Conservation (phyloP, 2,329 filamentous ascomycete species). For the Trichoderma gracile region DNA sequence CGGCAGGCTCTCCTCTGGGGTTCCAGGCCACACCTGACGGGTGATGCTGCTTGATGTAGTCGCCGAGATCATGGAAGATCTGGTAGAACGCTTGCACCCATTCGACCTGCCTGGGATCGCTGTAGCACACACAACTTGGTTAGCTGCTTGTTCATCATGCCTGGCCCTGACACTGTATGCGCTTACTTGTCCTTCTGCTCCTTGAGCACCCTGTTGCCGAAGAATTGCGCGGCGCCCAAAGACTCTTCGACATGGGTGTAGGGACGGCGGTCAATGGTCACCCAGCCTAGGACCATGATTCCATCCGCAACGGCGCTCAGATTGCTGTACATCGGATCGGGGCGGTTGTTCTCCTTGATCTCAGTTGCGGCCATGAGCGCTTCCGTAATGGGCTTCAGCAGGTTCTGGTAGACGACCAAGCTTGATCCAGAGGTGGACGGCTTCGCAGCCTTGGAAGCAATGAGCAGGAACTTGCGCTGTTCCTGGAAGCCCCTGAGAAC, state of each 20-base stretch:
- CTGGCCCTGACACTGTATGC: conserved; percentile 20
- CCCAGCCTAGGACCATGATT: conserved; percentile 87
- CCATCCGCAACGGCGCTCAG: conserved; percentile 87
- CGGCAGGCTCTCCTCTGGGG: conserved; percentile 68
- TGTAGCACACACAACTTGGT: conserved; percentile 40
- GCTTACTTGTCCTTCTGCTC: conserved; percentile 72
- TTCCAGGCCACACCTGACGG: conserved; percentile 85
- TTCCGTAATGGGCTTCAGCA: conserved; percentile 84
- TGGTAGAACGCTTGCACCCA: conserved; percentile 94
- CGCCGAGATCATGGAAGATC: conserved; percentile 78
- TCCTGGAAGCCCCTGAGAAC: conserved; percentile 71
- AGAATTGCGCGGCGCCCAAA: conserved; percentile 84
- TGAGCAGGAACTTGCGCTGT: conserved; percentile 83
- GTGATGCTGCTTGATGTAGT: conserved; percentile 84
- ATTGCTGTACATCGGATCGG: conserved; percentile 74
- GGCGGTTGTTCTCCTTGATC: conserved; percentile 79
- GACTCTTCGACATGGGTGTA: conserved; percentile 83
- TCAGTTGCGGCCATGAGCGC: conserved; percentile 76
- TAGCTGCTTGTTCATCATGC: not conserved
- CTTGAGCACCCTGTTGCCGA: conserved; percentile 90
- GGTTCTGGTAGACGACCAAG: conserved; percentile 67
- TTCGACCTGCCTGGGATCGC: conserved; percentile 76
- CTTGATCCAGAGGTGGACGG: conserved; percentile 66
- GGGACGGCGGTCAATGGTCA: conserved; percentile 79
- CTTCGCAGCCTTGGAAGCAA: conserved; percentile 90